A percentile compares a stretch with the other conserved stretches of the same genome.
Conservation (phyloP, 139 green algal genomes). For the Haematococcus lacustris region DNA sequence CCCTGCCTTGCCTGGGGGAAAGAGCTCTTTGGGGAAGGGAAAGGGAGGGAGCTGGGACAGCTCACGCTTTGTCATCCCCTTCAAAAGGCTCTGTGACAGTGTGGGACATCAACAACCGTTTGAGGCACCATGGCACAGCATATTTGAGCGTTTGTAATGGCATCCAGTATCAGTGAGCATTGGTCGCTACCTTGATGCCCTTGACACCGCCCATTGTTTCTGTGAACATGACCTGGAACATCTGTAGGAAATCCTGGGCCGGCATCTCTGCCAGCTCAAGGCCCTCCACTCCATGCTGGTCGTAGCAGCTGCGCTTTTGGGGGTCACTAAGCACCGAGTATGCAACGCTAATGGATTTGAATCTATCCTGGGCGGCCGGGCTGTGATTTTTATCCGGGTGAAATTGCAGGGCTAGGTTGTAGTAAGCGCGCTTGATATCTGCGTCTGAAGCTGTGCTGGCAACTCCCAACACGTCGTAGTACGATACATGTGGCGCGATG, state of each 20-base stretch:
- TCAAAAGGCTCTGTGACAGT: conserved; percentile 31
- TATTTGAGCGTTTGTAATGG: too few relatives aligned
- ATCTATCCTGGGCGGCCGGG: conserved; percentile 21
- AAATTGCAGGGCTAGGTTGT: conserved; percentile 27
- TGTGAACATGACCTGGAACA: conserved; percentile 31
- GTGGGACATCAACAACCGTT: too few relatives aligned
- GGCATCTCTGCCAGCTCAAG: conserved; percentile 25
- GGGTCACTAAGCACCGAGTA: conserved; percentile 27
- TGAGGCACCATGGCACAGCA: too few relatives aligned
- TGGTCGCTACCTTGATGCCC: conserved; percentile 13
- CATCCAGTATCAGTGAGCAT: neutral
- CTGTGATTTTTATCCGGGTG: conserved; percentile 52
- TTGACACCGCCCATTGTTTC: conserved; percentile 17
- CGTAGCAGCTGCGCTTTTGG: conserved; percentile 22
- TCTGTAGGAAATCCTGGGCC: conserved; percentile 18
- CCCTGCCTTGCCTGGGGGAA: conserved; percentile 27
- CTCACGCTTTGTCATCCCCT: conserved; percentile 29
- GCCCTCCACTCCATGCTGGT: conserved; percentile 16
- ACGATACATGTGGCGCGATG: too few relatives aligned
- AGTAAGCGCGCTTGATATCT: conserved; percentile 19
- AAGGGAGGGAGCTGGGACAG: conserved; percentile 43
- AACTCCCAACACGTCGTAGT: neutral
- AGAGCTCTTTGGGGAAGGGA: conserved; percentile 52
- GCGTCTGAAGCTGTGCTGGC: neutral
- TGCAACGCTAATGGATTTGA: conserved; percentile 32